These are phyloP conservation scores for Earliella scabrosa DNA, from an alignment of 1,284 basidiomycete species.

Conservation along the genomic window DNA sequence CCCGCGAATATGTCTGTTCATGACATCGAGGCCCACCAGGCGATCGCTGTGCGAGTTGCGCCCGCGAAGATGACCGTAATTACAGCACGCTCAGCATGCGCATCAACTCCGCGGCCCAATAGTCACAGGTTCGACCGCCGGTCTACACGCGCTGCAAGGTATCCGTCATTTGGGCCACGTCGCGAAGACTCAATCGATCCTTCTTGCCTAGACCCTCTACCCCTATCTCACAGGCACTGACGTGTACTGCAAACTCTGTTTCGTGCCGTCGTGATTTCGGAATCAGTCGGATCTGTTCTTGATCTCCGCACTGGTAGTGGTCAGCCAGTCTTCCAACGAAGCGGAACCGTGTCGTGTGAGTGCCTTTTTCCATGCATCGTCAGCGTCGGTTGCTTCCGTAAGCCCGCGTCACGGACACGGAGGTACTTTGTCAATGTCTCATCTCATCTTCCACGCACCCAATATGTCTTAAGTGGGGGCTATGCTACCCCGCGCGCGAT, in stretches of 20 bases:
- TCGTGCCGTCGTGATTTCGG: background rate
- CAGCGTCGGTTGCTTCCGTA: slow-evolving; percentile 5
- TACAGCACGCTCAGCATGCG: background rate
- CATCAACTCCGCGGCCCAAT: background rate
- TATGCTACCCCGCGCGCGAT: background rate
- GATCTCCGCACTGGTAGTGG: background rate
- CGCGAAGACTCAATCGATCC: background rate
- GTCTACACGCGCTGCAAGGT: background rate
- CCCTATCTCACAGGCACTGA: background rate
- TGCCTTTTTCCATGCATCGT: slow-evolving; percentile 4
- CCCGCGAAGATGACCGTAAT: background rate
- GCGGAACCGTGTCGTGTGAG: background rate
- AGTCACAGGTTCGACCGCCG: background rate
- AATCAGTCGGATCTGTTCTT: background rate
- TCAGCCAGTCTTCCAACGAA: background rate
- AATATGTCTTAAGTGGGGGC: slow-evolving; percentile 1
- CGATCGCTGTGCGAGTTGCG: slow-evolving; percentile 4
- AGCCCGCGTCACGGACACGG: background rate
- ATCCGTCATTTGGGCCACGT: background rate
- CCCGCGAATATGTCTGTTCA: slow-evolving; percentile 2
- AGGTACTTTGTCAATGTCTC: background rate
- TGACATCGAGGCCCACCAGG: background rate
- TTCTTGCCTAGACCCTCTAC: background rate
- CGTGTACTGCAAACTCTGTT: background rate
- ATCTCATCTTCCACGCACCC: slow-evolving; percentile 3